These are phyloP conservation scores for Diaporthe sp. DNA, from an alignment of 2,329 filamentous ascomycete species.

Conservation along the genomic window DNA sequence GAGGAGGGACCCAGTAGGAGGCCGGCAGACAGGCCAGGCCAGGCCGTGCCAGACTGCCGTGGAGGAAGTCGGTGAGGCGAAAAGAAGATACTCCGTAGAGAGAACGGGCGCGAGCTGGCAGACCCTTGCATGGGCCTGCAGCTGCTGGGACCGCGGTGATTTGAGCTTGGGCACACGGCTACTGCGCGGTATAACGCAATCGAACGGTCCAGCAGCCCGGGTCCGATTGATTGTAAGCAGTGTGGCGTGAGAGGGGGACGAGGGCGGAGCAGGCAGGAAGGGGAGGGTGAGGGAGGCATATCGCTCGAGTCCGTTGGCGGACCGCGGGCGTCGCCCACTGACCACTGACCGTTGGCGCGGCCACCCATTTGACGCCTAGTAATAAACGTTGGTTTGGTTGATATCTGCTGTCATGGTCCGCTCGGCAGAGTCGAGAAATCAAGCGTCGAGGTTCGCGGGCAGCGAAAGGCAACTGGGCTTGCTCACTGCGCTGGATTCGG, in stretches of 20 bases:
- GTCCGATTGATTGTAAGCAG: slow-evolving; percentile 37
- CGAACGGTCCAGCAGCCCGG: slow-evolving; percentile 38
- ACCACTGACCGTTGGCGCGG: not conserved
- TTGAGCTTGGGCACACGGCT: slow-evolving; percentile 47
- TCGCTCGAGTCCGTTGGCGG: not conserved
- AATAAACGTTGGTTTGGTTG: not conserved
- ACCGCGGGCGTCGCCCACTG: not conserved
- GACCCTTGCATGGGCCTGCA: slow-evolving; percentile 27
- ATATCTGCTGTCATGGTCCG: not conserved
- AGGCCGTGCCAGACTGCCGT: slow-evolving; percentile 30
- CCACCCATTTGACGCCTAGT: not conserved
- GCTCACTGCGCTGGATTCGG: not conserved
- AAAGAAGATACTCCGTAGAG: slow-evolving; percentile 45
- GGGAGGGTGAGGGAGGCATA: not conserved
- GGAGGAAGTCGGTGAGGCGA: slow-evolving; percentile 57
- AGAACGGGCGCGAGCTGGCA: slow-evolving; percentile 51
- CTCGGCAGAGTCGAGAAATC: slow-evolving; percentile 33
- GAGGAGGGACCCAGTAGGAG: slow-evolving; percentile 3
- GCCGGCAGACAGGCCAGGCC: slow-evolving; percentile 16
- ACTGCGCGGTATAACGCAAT: slow-evolving; percentile 44
- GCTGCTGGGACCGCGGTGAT: slow-evolving; percentile 26
- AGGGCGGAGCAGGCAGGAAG: slow-evolving; percentile 39
- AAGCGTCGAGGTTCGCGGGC: slow-evolving; percentile 40
- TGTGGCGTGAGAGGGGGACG: slow-evolving; percentile 52
- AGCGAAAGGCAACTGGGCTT: not conserved